Evolutionary conservation across 306 rosid genomes (phyloP), one percentile per base, ranked within the genome.

Genomic region (Carpinus viminea): DNA sequence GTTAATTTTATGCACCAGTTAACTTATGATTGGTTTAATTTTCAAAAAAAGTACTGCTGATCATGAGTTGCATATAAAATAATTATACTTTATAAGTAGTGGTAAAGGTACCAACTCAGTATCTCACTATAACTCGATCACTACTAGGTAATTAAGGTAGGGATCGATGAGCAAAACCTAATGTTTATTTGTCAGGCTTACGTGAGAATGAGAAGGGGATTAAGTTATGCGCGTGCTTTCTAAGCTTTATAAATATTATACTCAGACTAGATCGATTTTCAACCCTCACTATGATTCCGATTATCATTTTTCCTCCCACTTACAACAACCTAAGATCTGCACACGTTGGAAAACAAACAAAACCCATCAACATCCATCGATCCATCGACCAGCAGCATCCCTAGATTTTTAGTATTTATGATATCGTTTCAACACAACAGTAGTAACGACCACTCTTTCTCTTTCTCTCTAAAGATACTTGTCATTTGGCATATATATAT

Each of bases 191-290:
- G 72, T 41, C 72, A 56, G 83, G 92, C 89, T 81, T 86, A 82
- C 90, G 90, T 76, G 71, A 80, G 82, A 76, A 61, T 83, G 91
- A 85, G 80, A 26, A 13, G 64, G 71, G 52, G 70, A 4, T 53
- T 17, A 65, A 18, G 74, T 53, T 68, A 76, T 74, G 85, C 89
- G 94, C 94, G 82, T 90, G 94, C 94, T 79, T 38, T 57, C 8
- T 28, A 82, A 41, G 75, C 73, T 61, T 48, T 38, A 76, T 72
- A 81, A 66, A 62, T 50, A 55, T 80, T 31, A 18, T 66, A 57
- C 31, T 78, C 66, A 81, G 60, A 79, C 53, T 69, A 50, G 50
- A 31, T 57, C 62, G 56, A 88, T 74, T 62, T 88, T 86, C 90
- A 81, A 85, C 73, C 80, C 83, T 17, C 74, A 36, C 79, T 83